phyloP scores from a whole-genome alignment of 495 filamentous ascomycete genomes.

The Penicillium egyptiacum region DNA sequence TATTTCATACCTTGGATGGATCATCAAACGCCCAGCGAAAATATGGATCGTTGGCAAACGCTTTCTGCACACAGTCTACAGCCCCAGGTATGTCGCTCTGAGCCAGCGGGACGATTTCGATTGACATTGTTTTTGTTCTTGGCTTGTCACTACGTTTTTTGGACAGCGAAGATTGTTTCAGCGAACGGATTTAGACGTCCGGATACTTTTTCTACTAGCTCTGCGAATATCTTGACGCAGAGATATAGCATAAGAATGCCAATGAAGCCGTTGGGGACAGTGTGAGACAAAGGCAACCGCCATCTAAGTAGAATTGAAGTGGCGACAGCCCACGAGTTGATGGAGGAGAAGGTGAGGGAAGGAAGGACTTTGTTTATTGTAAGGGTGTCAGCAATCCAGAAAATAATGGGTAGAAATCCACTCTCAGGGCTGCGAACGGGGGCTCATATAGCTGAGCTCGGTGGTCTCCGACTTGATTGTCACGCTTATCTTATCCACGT shows the following conservation, averaged over 20 bases:
- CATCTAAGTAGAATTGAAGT: conserved; percentile 36
- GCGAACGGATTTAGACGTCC: conserved; percentile 24
- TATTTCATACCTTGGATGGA: conserved; percentile 48
- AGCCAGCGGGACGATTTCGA: conserved; percentile 55
- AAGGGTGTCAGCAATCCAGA: conserved; percentile 2
- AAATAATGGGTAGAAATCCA: not conserved
- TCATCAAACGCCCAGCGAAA: conserved; percentile 60
- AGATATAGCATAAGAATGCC: conserved; percentile 42
- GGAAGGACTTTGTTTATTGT: conserved; percentile 10
- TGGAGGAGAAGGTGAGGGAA: conserved; percentile 4
- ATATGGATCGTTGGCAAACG: conserved; percentile 66
- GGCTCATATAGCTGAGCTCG: conserved; percentile 25
- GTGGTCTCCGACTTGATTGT: conserved; percentile 7
- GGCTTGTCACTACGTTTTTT: conserved; percentile 24
- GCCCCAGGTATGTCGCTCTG: conserved; percentile 61
- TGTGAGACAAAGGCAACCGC: conserved; percentile 37
- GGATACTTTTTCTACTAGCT: conserved; percentile 37
- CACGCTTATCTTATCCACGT: conserved; percentile 23
- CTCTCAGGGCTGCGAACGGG: not conserved
- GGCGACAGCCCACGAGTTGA: conserved; percentile 23
- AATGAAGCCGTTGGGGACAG: conserved; percentile 37
- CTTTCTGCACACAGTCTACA: conserved; percentile 56
- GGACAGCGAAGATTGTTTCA: conserved; percentile 16
- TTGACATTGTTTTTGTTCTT: conserved; percentile 45
- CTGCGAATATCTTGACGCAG: conserved; percentile 38